Base-by-base conservation (phyloP, 495 filamentous ascomycete species). In the Neurospora sp. region DNA sequence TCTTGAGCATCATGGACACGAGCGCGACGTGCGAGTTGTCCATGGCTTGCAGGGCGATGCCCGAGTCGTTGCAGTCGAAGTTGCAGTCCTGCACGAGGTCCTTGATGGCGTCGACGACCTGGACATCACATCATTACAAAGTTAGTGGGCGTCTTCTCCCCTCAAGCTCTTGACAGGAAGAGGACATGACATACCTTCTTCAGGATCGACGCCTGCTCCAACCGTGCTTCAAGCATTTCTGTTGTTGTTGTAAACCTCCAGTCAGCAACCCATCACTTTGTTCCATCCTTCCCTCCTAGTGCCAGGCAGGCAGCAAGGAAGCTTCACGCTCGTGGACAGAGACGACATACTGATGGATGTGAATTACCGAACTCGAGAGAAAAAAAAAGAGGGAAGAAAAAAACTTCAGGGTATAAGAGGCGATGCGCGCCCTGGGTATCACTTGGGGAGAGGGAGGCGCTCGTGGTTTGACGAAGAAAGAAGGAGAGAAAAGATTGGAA, bases 31-130 rank as follows among this genome's bases (percentile, higher is more conserved):
- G 96, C 72, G 94, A 97, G 88, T 97, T 99, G 86, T 99, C 96
- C 96, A 99, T 99, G 77, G 96, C 96, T 85, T 99, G 96, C 39
- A 99, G 91, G 70, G 94, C 94, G 82, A 99, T 95, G 70, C 96
- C 96, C 74, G 93, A 93, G 88, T 99, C 96, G 91, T 98, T 99
- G 91, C 96, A 99, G 86, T 99, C 96, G 85, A 99, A 99, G 85
- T 99, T 99, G 89, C 96, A 98, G 85, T 98, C 95, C 84, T 98
- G 96, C 69, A 99, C 96, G 38, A 99, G 90, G 78, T 99, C 96
- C 84, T 97, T 98, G 90, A 99, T 97, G 73, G 96, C 93, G 82
- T 98, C 96, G 82, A 98, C 94, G 75, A 97, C 93, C 95, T 97
- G 77, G 42, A 14, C 14, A 39, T 39, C 31, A 35, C 59, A 73